Percentiles rank a stretch among this genome's conserved stretches.
Conservation (phyloP, 257 asterid species). For the Solanum pimpinellifolium region DNA sequence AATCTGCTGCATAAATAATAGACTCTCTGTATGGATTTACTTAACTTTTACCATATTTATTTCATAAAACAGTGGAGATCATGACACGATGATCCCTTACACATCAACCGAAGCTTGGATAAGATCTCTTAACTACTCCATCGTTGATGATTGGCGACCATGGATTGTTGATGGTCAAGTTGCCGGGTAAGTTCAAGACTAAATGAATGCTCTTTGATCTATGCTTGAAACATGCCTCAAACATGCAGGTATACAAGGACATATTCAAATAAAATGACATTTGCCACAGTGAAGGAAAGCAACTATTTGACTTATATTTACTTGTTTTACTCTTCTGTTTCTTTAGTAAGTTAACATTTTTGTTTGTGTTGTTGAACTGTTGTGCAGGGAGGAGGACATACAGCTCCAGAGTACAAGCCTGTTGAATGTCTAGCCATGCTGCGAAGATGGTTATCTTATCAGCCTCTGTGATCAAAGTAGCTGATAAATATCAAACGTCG, state of each 20-base stretch:
- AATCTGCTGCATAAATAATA: background rate
- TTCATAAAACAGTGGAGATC: constrained; percentile 15
- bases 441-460: constrained; percentile 16
- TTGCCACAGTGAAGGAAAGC: constrained; percentile 24
- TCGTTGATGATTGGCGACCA: constrained; percentile 18
- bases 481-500: background rate
- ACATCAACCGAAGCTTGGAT: constrained; percentile 21
- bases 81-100: constrained; percentile 7
- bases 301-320: background rate
- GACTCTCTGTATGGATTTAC: background rate
- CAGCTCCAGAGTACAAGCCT: constrained; percentile 21
- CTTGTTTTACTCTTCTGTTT: background rate
- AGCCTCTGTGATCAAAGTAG: constrained; percentile 1
- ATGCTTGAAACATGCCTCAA: background rate
- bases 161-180: constrained; percentile 23
- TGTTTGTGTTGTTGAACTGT: background rate
- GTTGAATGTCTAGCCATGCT: constrained; percentile 17
- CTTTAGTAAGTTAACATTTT: background rate
- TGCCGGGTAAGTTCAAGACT: constrained; percentile 13
- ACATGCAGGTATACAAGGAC: constrained; percentile 20
- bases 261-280: constrained; percentile 19
- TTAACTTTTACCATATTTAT: background rate
- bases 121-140: constrained; percentile 11
- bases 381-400: constrained; percentile 26
- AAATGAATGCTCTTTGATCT: background rate